A percentile compares a stretch with the other conserved stretches of the same genome.
These are phyloP conservation scores for Corrigiola litoralis DNA, from an alignment of 179 eudicot species.

Conservation along the genomic window DNA sequence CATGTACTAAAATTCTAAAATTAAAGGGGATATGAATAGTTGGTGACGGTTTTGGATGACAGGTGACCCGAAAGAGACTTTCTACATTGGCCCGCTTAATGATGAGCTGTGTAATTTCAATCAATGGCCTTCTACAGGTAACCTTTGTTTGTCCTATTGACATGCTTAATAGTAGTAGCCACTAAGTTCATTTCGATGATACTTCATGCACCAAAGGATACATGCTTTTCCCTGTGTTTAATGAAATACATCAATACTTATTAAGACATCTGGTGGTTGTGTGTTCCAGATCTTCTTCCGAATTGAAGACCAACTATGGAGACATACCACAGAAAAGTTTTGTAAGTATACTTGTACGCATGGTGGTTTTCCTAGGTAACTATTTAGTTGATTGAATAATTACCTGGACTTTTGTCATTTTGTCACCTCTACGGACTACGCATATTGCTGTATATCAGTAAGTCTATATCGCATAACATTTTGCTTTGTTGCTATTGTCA, in stretches of 20 bases:
- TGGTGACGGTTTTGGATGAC: slow-evolving; percentile 6
- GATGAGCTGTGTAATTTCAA: slow-evolving; percentile 34
- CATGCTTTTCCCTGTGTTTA: background rate
- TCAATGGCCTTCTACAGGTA: slow-evolving; percentile 86
- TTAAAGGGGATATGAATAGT: background rate
- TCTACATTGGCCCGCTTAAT: slow-evolving; percentile 59
- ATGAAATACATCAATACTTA: background rate
- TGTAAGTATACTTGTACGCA: slow-evolving; percentile 29
- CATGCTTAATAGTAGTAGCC: background rate
- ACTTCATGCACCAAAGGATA: background rate
- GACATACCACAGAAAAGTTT: slow-evolving; percentile 38
- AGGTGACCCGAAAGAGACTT: slow-evolving; percentile 79
- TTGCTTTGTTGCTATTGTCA: too few relatives aligned
- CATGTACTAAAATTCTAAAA: too few relatives aligned
- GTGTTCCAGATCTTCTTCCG: slow-evolving; percentile 56
- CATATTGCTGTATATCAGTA: too few relatives aligned
- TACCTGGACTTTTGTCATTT: too few relatives aligned
- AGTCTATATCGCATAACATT: too few relatives aligned
- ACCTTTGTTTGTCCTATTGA: background rate
- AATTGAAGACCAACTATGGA: slow-evolving; percentile 62
- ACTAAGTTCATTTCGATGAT: background rate
- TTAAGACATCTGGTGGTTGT: slow-evolving; percentile 4
- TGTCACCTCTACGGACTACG: too few relatives aligned
- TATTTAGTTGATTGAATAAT: background rate
- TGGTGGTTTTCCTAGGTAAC: background rate